Conservation (phyloP, 2,329 filamentous ascomycete genomes). For the Alternaria postmessia region DNA sequence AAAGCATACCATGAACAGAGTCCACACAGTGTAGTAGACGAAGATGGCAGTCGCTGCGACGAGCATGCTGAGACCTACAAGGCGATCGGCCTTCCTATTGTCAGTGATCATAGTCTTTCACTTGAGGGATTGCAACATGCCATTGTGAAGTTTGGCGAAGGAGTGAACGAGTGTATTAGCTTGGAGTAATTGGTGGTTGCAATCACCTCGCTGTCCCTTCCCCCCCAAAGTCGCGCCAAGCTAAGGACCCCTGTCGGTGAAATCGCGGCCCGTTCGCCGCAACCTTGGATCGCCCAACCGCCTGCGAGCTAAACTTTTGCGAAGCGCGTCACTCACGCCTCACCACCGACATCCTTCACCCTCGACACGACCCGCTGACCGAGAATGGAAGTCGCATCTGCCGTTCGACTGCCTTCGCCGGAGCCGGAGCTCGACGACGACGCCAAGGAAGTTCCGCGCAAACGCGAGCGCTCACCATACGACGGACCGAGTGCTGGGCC, state of each 20-base stretch:
- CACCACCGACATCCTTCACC: conserved; percentile 8
- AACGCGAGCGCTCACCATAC: conserved; percentile 64
- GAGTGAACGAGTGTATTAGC: conserved; percentile 28
- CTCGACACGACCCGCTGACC: conserved; percentile 7
- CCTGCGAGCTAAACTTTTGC: conserved; percentile 37
- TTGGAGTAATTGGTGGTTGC: conserved; percentile 18
- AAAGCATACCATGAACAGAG: conserved; percentile 83
- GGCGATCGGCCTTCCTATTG: conserved; percentile 81
- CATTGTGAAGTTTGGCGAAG: conserved; percentile 36
- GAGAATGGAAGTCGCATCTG: conserved; percentile 52
- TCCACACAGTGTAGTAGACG: conserved; percentile 97
- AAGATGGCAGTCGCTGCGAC: conserved; percentile 76
- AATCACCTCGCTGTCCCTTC: conserved; percentile 29
- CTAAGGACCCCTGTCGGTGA: conserved; percentile 24
- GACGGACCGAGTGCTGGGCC: conserved; percentile 39
- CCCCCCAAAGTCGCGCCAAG: conserved; percentile 22
- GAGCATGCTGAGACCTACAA: conserved; percentile 79
- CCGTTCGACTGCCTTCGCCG: conserved; percentile 67
- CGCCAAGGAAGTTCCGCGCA: conserved; percentile 57
- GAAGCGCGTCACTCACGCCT: conserved; percentile 19
- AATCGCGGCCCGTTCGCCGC: conserved; percentile 28
- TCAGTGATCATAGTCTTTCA: not conserved
- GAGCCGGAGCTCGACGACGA: conserved; percentile 52
- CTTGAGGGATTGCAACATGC: conserved; percentile 15
- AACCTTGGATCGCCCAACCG: conserved; percentile 4